Evolutionary conservation across 2,329 filamentous ascomycete genomes (phyloP), one percentile per base, ranked within the genome.

Genomic region (Teratosphaeria nubilosa): DNA sequence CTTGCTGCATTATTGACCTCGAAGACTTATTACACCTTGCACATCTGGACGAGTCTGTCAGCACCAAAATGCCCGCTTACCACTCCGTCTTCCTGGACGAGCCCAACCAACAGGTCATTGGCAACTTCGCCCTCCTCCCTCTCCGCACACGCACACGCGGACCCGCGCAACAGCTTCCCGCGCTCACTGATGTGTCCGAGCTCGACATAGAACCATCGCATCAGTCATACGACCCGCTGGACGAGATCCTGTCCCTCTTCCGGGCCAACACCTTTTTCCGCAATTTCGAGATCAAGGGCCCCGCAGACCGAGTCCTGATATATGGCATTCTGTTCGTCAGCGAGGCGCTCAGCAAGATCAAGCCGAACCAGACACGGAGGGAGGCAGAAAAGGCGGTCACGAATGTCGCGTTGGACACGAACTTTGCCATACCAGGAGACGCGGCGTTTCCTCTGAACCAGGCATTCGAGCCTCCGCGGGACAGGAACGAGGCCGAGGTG

Each of bases 241-340:
- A 99, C 77, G 94, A 99, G 79, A 86, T 95, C 55, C 82, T 99
- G 57, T 82, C 86, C 13, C 83, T 97, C 54, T 99, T 97, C 82
- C 90, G 94, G 64, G 92, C 94, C 69, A 97, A 99, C 80, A 96
- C 92, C 60, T 92, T 99, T 76, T 99, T 97, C 82, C 88, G 94
- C 70, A 99, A 97, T 82, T 99, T 99, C 70, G 94, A 97, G 80
- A 95, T 97, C 78, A 92, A 96, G 77, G 94, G 94, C 14, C 88
- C 90, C 27, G 92, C 94, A 59, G 94, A 99, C 76, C 84, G 94
- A 48, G 85, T 97, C 70, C 82, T 99, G 65, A 91, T 97, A 70
- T 99, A 99, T 77, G 92, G 92, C 62, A 99, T 96, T 73, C 82
- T 95, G 72, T 97, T 92, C 76, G 82, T 97, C 69, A 92, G 87